Conservation (phyloP, 352 stramenopile species). For the Elongisporangium undulatum region DNA sequence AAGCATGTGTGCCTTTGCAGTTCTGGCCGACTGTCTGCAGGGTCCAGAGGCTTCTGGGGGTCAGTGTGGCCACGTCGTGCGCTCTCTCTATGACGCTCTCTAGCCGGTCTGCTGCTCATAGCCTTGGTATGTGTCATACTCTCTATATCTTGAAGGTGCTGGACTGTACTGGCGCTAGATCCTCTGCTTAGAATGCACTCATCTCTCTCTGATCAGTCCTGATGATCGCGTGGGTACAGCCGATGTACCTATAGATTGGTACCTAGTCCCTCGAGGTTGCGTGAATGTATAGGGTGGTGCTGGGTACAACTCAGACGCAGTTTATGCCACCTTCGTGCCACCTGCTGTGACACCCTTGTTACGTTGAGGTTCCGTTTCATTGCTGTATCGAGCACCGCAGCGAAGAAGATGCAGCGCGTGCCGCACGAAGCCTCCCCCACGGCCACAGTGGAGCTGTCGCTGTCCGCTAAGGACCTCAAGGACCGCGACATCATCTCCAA, state of each 20-base stretch:
- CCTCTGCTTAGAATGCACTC: neutral
- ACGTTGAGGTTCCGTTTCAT: neutral
- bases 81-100: no score
- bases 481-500: constrained; percentile 86
- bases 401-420: constrained; percentile 4
- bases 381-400: constrained; percentile 15
- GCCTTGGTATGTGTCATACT: neutral
- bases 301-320: neutral
- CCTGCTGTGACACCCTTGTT: neutral
- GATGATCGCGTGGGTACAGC: neutral
- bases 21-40: no score
- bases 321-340: constrained; percentile 1
- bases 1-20: neutral
- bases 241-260: constrained; percentile 7
- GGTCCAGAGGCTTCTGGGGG: neutral
- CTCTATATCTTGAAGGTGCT: neutral
- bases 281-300: neutral
- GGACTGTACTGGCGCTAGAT: neutral
- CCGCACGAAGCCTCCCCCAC: constrained; percentile 23
- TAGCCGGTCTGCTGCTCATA: no score
- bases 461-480: constrained; percentile 76
- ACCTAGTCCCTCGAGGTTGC: neutral
- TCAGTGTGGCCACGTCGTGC: no score
- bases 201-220: neutral
- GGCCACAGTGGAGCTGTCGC: constrained; percentile 72